Evolutionary conservation across 768 basidiomycete genomes (phyloP).

Genomic region (Rhizopogon vesiculosus): DNA sequence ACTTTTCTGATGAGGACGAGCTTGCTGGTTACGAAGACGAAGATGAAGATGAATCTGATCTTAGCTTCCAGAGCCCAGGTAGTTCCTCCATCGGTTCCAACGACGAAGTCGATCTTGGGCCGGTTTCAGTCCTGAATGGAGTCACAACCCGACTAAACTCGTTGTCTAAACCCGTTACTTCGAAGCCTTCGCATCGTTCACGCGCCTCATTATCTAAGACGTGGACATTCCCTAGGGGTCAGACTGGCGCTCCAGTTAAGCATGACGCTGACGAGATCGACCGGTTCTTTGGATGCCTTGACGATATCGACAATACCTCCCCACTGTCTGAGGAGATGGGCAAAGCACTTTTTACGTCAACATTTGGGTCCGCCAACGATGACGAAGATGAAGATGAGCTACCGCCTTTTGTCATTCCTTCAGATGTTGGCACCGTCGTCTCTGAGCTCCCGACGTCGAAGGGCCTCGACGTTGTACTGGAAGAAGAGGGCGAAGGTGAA

Average conservation of each 20-base stretch:
- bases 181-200: conserved; percentile 21
- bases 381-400: conserved; percentile 47
- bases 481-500: conserved; percentile 29
- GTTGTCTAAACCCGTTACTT: conserved; percentile 10
- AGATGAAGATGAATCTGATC: conserved; percentile 56
- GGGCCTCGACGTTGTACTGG: conserved; percentile 35
- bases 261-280: conserved; percentile 51
- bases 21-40: conserved; percentile 70
- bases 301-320: conserved; percentile 48
- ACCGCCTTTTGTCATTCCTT: conserved; percentile 46
- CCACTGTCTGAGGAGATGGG: conserved; percentile 42
- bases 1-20: conserved; percentile 47
- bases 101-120: conserved; percentile 35
- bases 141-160: conserved; percentile 1
- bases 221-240: conserved; percentile 61
- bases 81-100: conserved; percentile 54
- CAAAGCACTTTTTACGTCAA: conserved; percentile 56
- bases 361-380: conserved; percentile 36
- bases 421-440: conserved; percentile 38
- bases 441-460: conserved; percentile 22
- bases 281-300: conserved; percentile 70
- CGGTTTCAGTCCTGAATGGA: conserved; percentile 17
- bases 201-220: conserved; percentile 52
- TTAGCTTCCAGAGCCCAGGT: conserved; percentile 35
- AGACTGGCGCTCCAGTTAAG: conserved; percentile 13